Percentiles rank a stretch among this genome's conserved stretches.
These are phyloP conservation scores for Capronia coronata DNA, from an alignment of 2,329 filamentous ascomycete species.

Conservation along the genomic window DNA sequence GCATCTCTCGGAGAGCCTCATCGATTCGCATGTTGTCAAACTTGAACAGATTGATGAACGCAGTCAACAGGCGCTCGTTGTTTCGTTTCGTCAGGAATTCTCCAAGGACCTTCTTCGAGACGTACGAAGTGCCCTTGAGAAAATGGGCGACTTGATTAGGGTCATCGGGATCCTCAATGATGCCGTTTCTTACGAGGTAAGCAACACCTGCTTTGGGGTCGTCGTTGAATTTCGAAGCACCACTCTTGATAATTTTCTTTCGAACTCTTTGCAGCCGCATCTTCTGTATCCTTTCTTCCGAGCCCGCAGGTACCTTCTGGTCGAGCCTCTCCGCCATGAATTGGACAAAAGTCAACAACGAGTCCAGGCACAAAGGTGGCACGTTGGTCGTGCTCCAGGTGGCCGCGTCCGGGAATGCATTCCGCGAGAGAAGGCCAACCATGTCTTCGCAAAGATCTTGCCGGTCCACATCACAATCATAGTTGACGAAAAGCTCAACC, in stretches of 20 bases:
- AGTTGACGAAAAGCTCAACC: constrained; percentile 94
- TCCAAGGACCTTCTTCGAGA: constrained; percentile 85
- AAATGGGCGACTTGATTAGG: constrained; percentile 77
- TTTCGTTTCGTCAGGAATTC: constrained; percentile 89
- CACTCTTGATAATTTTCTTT: constrained; percentile 84
- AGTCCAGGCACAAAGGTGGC: constrained; percentile 87
- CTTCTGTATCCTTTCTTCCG: constrained; percentile 57
- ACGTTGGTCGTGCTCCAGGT: constrained; percentile 99
- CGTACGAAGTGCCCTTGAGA: constrained; percentile 73
- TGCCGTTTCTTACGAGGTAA: constrained; percentile 75
- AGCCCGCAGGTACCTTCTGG: constrained; percentile 53
- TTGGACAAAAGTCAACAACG: constrained; percentile 82
- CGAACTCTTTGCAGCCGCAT: constrained; percentile 67
- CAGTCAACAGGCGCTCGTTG: constrained; percentile 76
- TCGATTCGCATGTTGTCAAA: constrained; percentile 82
- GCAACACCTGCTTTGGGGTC: constrained; percentile 83
- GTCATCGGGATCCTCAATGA: constrained; percentile 70
- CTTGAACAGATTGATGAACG: constrained; percentile 81
- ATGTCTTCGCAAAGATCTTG: constrained; percentile 92
- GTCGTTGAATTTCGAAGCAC: constrained; percentile 89
- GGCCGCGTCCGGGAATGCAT: constrained; percentile 92
- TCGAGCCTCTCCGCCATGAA: constrained; percentile 83
- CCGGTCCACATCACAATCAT: constrained; percentile 89
- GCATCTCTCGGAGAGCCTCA: constrained; percentile 77
- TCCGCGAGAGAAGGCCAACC: constrained; percentile 83